A percentile compares a stretch with the other conserved stretches of the same genome.
Conservation (phyloP, 2,329 filamentous ascomycete genomes). For the Lachnellula occidentalis region DNA sequence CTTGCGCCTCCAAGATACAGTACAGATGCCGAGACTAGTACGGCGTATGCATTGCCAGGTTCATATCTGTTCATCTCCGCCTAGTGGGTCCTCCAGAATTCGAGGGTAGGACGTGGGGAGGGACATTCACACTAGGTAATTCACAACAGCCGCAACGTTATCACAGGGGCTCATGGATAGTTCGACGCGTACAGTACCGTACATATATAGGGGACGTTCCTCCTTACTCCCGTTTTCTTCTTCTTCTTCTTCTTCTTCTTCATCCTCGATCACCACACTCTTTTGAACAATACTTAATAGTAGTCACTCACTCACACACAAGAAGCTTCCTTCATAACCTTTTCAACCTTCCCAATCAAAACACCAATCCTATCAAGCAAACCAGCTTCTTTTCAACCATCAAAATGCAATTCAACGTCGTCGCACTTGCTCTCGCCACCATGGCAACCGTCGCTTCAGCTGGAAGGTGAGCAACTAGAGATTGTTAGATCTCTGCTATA, state of each 20-base stretch:
- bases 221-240: constrained; percentile 5
- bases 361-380: constrained; percentile 11
- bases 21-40: too few species aligned
- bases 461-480: constrained; percentile 13
- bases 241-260: constrained; percentile 17
- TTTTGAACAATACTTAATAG: constrained; percentile 24
- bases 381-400: constrained; percentile 17
- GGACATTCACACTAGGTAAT: not conserved
- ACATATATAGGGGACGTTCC: constrained; percentile 13
- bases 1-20: too few species aligned
- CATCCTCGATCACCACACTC: constrained; percentile 30
- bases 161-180: constrained; percentile 2
- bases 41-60: constrained; percentile 3
- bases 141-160: too few species aligned
- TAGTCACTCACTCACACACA: constrained; percentile 11
- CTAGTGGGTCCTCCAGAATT: constrained; percentile 10
- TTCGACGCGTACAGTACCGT: constrained; percentile 4
- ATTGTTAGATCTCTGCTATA: not conserved
- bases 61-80: constrained; percentile 18
- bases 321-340: constrained; percentile 5
- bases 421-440: constrained; percentile 26
- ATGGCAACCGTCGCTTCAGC: constrained; percentile 27
- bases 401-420: constrained; percentile 33
- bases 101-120: constrained; percentile 3
- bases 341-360: constrained; percentile 12